Base-by-base conservation (phyloP, 148 eudicot species). In the Chenopodium quinoa region DNA sequence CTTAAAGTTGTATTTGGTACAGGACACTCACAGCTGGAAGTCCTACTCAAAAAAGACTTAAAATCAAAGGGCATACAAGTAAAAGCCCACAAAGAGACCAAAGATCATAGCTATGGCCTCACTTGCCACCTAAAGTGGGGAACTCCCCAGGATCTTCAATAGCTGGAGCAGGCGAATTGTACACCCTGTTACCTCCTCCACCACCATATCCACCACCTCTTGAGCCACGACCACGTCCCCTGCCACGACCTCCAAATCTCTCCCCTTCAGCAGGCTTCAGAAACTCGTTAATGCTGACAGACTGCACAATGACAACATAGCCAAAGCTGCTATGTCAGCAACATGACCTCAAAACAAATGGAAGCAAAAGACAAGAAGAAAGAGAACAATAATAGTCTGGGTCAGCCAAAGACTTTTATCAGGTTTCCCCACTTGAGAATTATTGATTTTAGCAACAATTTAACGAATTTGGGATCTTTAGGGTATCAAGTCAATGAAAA, bases 261-360 rank as follows among this genome's bases (percentile, higher is more conserved):
- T 92, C 97, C 37, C 98, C 99, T 14, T 92, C 97, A 67, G 93
- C 90, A 34, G 97, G 97, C 89, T 95, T 95, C 88, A 95, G 83
- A 81, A 95, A 95, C 85, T 95, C 93, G 64, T 92, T 93, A 29
- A 95, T 95, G 92, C 97, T 95, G 73, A 91, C 88, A 44, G 91
- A 79, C 97, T 93, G 83, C 77, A 85, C 46, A 52, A 71, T n/a
- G 72, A 19, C 27, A 64, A 2, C 34, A 66, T 16, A 64, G 44
- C 13, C 44, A 40, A 40, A n/a, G 52, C 37, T 48, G 16, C 17
- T 25, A 34, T 1, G 75, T 71, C 25, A 71, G 50, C 19, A 80
- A 71, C 60, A 40, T 48, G 20, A 68, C 23, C 23, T 17, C 64
- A 29, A 75, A 52, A 75, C 23, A 63, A 23, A 22, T 12, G 23